Evolutionary conservation across 495 filamentous ascomycete species (phyloP).

Genomic region (Opeltia flavorubescens): DNA sequence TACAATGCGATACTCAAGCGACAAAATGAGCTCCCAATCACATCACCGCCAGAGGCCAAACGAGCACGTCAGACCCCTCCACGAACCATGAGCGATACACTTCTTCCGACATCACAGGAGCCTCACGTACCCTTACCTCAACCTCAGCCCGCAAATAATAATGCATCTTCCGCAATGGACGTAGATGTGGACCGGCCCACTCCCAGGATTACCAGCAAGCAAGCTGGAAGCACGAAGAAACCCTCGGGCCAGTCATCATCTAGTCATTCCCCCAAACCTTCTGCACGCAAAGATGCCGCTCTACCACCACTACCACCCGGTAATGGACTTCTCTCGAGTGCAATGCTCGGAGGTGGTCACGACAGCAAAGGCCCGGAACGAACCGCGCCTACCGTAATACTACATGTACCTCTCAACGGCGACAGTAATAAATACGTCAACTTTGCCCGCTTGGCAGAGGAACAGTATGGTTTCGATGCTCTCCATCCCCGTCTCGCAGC

Average conservation of each 20-base stretch:
- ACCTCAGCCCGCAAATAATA: not conserved
- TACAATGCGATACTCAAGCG: conserved; percentile 15
- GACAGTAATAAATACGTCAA: conserved; percentile 83
- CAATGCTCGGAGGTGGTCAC: conserved; percentile 40
- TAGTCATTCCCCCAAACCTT: conserved; percentile 45
- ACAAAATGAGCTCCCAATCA: conserved; percentile 6
- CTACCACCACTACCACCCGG: conserved; percentile 43
- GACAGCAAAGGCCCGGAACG: conserved; percentile 31
- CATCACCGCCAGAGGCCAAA: conserved; percentile 25
- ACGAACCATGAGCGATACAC: not conserved
- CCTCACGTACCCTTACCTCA: not conserved
- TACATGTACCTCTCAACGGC: conserved; percentile 67
- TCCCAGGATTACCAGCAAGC: conserved; percentile 6
- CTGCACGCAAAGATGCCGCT: conserved; percentile 35
- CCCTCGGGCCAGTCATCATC: conserved; percentile 38
- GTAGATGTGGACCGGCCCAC: conserved; percentile 5
- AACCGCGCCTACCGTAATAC: conserved; percentile 63
- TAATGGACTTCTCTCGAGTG: conserved; percentile 51
- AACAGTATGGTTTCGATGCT: conserved; percentile 86
- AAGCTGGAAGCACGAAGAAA: conserved; percentile 1
- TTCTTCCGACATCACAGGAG: not conserved
- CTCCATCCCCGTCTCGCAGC: conserved; percentile 82
- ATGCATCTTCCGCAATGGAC: not conserved
- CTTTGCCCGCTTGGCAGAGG: conserved; percentile 85
- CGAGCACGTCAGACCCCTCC: conserved; percentile 16